phyloP scores from a whole-genome alignment of 2,329 filamentous ascomycete species.

The Hortaea sp. region DNA sequence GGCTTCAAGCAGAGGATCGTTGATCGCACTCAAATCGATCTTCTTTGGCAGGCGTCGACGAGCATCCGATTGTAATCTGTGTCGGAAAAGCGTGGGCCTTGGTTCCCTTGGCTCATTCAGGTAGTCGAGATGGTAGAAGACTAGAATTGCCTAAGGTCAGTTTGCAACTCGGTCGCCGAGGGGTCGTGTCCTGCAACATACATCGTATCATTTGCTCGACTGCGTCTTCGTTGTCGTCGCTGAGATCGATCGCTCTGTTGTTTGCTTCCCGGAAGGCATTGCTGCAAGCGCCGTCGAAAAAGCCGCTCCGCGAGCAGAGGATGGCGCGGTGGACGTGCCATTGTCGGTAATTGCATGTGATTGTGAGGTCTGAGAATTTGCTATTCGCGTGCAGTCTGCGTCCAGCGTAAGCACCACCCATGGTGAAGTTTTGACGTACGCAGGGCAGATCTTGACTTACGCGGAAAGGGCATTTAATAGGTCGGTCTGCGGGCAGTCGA shows the following conservation, averaged over 20 bases:
- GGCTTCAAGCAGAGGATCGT: conserved; percentile 27
- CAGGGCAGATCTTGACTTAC: conserved; percentile 25
- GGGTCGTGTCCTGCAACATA: conserved; percentile 11
- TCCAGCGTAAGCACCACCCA: conserved; percentile 11
- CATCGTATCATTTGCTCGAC: conserved; percentile 31
- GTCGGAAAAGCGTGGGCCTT: conserved; percentile 22
- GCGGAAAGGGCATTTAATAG: conserved; percentile 37
- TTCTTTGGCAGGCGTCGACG: conserved; percentile 20
- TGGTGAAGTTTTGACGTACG: background rate
- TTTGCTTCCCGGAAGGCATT: conserved; percentile 24
- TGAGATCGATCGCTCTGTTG: conserved; percentile 27
- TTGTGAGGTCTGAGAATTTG: conserved; percentile 40
- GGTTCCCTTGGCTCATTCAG: conserved; percentile 17
- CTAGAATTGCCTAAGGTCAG: conserved; percentile 10
- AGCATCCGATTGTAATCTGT: conserved; percentile 18
- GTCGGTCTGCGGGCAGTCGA: conserved; percentile 8
- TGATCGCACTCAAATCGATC: conserved; percentile 24
- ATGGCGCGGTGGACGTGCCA: conserved; percentile 40
- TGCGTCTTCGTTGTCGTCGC: conserved; percentile 29
- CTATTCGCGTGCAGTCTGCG: conserved; percentile 26
- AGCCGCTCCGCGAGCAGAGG: conserved; percentile 38
- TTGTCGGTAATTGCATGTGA: conserved; percentile 35
- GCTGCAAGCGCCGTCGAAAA: conserved; percentile 32
- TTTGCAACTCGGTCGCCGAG: background rate
- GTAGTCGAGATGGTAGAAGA: conserved; percentile 31